phyloP scores from a whole-genome alignment of 495 filamentous ascomycete genomes.

The Endocarpon pusillum region DNA sequence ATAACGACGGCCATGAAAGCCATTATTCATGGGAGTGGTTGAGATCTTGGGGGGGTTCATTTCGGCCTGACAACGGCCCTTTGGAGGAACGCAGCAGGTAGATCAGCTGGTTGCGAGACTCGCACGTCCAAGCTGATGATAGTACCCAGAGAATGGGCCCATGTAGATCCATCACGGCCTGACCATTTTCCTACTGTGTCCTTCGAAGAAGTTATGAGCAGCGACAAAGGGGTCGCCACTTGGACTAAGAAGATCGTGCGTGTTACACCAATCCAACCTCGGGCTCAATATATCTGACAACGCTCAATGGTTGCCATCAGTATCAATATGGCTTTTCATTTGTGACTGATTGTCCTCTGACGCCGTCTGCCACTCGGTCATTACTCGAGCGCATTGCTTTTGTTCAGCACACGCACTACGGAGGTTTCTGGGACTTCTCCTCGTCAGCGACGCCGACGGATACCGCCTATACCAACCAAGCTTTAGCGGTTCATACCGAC shows the following conservation, averaged over 20 bases:
- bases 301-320: constrained; percentile 14
- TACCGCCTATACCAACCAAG: constrained; percentile 77
- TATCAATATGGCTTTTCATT: constrained; percentile 51
- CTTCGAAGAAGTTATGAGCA: constrained; percentile 43
- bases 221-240: constrained; percentile 30
- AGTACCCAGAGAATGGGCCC: constrained; percentile 17
- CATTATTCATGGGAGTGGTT: constrained; percentile 36
- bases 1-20: constrained; percentile 38
- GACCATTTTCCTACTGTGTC: constrained; percentile 30
- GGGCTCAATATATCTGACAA: constrained; percentile 6
- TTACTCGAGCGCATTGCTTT: constrained; percentile 67
- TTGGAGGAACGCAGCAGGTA: constrained; percentile 9
- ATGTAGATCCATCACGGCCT: constrained; percentile 10
- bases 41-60: constrained; percentile 27
- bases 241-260: constrained; percentile 45
- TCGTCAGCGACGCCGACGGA: constrained; percentile 76
- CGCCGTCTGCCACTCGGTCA: constrained; percentile 47
- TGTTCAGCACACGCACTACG: constrained; percentile 79
- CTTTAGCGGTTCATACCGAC: constrained; percentile 69
- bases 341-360: constrained; percentile 45
- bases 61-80: constrained; percentile 11
- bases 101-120: constrained; percentile 1
- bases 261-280: constrained; percentile 13
- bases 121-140: constrained; percentile 1
- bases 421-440: constrained; percentile 89